These are phyloP conservation scores for California macrophylla DNA, from an alignment of 441 rosid genomes.

Conservation along the genomic window DNA sequence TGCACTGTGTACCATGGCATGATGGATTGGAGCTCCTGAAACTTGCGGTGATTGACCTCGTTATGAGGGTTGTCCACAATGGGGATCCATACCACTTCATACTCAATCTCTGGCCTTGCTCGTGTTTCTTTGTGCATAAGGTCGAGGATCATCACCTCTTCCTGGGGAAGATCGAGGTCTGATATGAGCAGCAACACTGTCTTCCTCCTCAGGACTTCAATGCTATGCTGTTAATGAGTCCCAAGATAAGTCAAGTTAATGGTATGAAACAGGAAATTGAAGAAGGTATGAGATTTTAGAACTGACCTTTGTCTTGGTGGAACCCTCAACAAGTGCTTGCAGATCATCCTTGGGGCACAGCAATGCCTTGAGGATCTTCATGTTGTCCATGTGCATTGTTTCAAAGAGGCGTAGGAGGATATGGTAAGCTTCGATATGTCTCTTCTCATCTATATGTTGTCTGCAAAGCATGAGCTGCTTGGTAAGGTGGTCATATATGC, in stretches of 20 bases:
- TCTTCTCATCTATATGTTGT: conserved; percentile 30
- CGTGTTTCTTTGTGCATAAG: conserved; percentile 26
- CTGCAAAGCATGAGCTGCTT: conserved; percentile 21
- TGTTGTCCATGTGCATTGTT: conserved; percentile 23
- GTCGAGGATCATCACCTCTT: conserved; percentile 24
- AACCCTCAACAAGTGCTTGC: conserved; percentile 19
- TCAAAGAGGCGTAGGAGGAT: conserved; percentile 18
- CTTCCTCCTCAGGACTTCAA: conserved; percentile 29
- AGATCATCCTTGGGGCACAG: conserved; percentile 25
- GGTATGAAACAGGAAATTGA: neutral
- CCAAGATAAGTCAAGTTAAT: neutral
- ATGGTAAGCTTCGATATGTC: conserved; percentile 20
- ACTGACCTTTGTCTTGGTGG: conserved; percentile 18
- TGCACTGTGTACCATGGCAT: conserved; percentile 37
- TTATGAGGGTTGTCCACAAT: conserved; percentile 25
- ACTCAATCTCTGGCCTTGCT: conserved; percentile 25
- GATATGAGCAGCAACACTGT: conserved; percentile 34
- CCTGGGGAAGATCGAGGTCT: conserved; percentile 21
- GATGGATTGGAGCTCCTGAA: conserved; percentile 15
- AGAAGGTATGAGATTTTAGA: neutral
- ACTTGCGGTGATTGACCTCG: conserved; percentile 13
- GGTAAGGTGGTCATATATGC: conserved; percentile 27
- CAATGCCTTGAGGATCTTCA: conserved; percentile 22
- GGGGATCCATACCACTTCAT: conserved; percentile 40
- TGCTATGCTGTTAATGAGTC: conserved; percentile 21